These are phyloP conservation scores for Thyridium curvatum DNA, from an alignment of 2,329 filamentous ascomycete species.

Conservation along the genomic window DNA sequence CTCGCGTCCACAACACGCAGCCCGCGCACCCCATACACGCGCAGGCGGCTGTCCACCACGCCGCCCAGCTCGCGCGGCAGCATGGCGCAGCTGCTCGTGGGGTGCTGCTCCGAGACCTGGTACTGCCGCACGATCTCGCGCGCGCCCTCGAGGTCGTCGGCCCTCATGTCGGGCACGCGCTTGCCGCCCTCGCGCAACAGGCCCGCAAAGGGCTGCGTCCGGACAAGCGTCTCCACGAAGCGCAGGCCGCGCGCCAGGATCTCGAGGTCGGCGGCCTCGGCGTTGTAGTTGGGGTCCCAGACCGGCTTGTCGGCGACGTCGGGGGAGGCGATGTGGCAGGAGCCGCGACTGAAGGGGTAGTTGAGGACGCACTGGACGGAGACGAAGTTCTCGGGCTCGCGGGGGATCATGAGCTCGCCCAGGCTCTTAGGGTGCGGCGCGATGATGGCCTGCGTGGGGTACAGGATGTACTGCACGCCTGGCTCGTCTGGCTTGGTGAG, in stretches of 20 bases:
- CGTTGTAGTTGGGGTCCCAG: conserved; percentile 47
- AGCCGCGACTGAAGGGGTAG: conserved; percentile 50
- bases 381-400: conserved; percentile 36
- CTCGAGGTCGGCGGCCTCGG: conserved; percentile 2
- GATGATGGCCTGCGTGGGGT: conserved; percentile 15
- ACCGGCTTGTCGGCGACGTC: conserved; percentile 33
- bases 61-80: conserved; percentile 5
- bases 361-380: conserved; percentile 46
- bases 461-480: conserved; percentile 15
- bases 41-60: conserved; percentile 4
- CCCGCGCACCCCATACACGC: conserved; percentile 7
- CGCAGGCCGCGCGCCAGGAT: conserved; percentile 9
- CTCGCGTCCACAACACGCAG: conserved; percentile 9
- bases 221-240: conserved; percentile 18
- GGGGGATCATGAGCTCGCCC: conserved; percentile 13
- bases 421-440: conserved; percentile 12
- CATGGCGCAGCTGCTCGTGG: conserved; percentile 35
- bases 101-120: conserved; percentile 36
- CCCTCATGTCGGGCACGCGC: conserved; percentile 24
- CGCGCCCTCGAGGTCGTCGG: conserved; percentile 24
- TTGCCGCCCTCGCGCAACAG: conserved; percentile 32
- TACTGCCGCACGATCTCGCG: conserved; percentile 25
- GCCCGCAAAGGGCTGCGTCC: conserved; percentile 29
- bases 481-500: conserved; percentile 14
- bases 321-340: conserved; percentile 43